Evolutionary conservation across 2,329 filamentous ascomycete genomes (phyloP).

Genomic region (Stagonosporopsis rhizophila): DNA sequence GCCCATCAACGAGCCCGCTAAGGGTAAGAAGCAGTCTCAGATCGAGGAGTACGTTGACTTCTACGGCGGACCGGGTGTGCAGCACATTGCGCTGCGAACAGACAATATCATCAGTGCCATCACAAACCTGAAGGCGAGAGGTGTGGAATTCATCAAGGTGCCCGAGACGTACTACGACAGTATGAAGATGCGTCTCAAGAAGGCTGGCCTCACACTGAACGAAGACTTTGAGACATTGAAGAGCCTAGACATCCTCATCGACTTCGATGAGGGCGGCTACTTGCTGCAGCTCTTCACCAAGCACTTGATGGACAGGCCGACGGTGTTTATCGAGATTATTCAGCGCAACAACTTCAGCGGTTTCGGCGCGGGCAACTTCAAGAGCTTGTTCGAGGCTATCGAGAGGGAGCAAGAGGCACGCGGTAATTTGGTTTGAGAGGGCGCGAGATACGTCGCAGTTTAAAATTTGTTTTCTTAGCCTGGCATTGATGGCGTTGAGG

Average conservation of each 20-base stretch:
- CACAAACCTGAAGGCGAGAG: constrained; percentile 78
- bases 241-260: constrained; percentile 85
- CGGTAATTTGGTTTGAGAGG: constrained; percentile 69
- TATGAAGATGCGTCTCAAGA: constrained; percentile 76
- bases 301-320: constrained; percentile 92
- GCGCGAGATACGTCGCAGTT: background rate
- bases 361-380: constrained; percentile 95
- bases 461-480: constrained; percentile 1
- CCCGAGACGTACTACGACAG: constrained; percentile 84
- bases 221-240: constrained; percentile 82
- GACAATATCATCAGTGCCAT: constrained; percentile 80
- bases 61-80: constrained; percentile 87
- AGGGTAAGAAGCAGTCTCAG: constrained; percentile 88
- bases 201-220: constrained; percentile 65
- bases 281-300: constrained; percentile 68
- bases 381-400: constrained; percentile 92
- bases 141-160: constrained; percentile 91
- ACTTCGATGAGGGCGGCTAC: constrained; percentile 94
- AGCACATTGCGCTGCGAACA: constrained; percentile 90
- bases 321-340: constrained; percentile 96
- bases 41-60: constrained; percentile 90
- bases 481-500: constrained; percentile 13
- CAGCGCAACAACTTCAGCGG: constrained; percentile 89
- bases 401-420: constrained; percentile 88
- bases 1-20: constrained; percentile 96